Conservation (phyloP, 176 grass and related monocot genomes). For the Avena sativa region DNA sequence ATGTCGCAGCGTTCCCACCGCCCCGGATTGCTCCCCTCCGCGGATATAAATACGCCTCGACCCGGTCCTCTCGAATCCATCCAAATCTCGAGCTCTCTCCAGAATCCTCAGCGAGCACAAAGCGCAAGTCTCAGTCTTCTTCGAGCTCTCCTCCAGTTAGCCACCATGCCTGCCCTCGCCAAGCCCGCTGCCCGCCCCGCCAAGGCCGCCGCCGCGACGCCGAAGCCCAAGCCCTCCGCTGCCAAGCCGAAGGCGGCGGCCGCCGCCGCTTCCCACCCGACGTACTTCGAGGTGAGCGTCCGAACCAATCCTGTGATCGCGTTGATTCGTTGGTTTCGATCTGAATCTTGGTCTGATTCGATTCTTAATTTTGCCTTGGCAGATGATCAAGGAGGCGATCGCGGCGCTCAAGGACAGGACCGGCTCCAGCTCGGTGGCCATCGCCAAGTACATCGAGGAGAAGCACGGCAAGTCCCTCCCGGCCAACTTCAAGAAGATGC, state of each 20-base stretch:
- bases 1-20: not conserved
- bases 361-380: not conserved
- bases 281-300: slow-evolving; percentile 59
- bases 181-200: slow-evolving; percentile 29
- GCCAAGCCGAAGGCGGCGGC: slow-evolving; percentile 53
- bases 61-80: not conserved
- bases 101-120: not conserved
- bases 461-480: slow-evolving; percentile 71
- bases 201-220: not conserved
- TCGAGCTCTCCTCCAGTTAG: not conserved
- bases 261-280: slow-evolving; percentile 50
- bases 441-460: slow-evolving; percentile 83
- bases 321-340: not conserved
- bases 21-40: not conserved
- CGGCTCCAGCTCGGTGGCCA: slow-evolving; percentile 79
- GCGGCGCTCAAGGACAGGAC: slow-evolving; percentile 72
- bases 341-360: not conserved
- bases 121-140: not conserved
- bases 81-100: not conserved
- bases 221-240: slow-evolving; percentile 50
- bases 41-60: not conserved
- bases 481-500: slow-evolving; percentile 82
- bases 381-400: slow-evolving; percentile 98
- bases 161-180: slow-evolving; percentile 54
- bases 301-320: not conserved